A percentile compares a stretch with the other conserved stretches of the same genome.
Evolutionary conservation across 129 eudicot genomes (phyloP).

Genomic region (Glebionis coronaria): DNA sequence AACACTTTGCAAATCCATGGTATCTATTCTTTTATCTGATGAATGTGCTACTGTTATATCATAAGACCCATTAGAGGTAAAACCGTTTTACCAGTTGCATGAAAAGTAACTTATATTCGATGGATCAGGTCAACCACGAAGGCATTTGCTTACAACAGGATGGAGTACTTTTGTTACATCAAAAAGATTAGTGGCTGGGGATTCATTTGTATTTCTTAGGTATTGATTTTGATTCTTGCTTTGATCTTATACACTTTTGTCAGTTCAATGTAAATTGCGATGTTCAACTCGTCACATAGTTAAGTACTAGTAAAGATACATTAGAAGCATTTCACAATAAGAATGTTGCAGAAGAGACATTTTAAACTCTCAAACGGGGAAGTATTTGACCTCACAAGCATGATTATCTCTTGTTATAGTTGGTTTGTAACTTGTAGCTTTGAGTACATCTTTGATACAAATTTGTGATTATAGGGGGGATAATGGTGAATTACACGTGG

Average conservation of each 20-base stretch:
- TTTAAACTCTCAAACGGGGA: neutral
- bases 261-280: too few species aligned
- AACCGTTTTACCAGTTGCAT: neutral
- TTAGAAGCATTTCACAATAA: neutral
- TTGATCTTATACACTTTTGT: neutral
- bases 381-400: neutral
- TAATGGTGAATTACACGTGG: neutral
- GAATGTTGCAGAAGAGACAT: neutral
- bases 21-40: neutral
- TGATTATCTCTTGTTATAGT: neutral
- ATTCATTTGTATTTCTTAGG: constrained; percentile 1
- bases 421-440: neutral
- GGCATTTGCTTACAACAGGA: constrained; percentile 4
- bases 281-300: neutral
- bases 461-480: neutral
- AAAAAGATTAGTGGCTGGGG: neutral
- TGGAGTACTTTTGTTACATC: constrained; percentile 2
- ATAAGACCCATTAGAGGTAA: too few species aligned
- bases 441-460: neutral
- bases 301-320: neutral
- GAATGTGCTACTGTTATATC: constrained; percentile 1
- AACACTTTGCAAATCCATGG: neutral
- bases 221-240: neutral
- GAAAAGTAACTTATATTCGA: neutral
- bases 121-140: constrained; percentile 2